Conservation (phyloP, 2,329 filamentous ascomycete genomes). For the Colletotrichum sp. region DNA sequence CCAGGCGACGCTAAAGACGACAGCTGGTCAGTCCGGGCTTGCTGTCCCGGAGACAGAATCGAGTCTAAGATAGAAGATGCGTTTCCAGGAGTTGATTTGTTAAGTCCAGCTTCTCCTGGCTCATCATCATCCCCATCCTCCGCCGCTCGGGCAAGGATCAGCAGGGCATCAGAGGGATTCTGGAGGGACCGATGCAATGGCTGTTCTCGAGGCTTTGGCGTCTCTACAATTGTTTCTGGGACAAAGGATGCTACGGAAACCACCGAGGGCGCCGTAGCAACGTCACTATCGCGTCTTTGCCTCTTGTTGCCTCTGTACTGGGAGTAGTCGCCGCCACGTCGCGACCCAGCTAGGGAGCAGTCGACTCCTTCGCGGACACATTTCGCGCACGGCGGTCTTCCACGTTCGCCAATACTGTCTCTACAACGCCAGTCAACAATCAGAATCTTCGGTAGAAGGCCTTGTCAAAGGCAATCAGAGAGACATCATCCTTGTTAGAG, state of each 20-base stretch:
- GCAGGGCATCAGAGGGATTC: constrained; percentile 13
- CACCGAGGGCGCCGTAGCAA: neutral
- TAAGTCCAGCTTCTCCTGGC: neutral
- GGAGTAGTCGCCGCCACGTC: neutral
- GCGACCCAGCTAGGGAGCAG: neutral
- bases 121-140: neutral
- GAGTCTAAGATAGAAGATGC: neutral
- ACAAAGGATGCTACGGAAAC: neutral
- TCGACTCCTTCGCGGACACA: neutral
- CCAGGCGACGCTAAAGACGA: neutral
- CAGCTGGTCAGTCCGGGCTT: neutral
- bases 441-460: neutral
- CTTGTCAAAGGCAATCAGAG: neutral
- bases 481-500: neutral
- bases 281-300: neutral
- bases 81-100: neutral
- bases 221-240: neutral
- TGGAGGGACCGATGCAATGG: neutral
- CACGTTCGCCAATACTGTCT: neutral
- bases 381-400: neutral
- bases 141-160: constrained; percentile 6
- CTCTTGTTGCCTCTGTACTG: neutral
- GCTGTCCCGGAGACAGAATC: neutral
- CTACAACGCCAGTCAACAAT: neutral
- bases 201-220: neutral